A percentile compares a stretch with the other conserved stretches of the same genome.
Conservation (phyloP, 129 eudicot species). For the Ambrosia artemisiifolia region DNA sequence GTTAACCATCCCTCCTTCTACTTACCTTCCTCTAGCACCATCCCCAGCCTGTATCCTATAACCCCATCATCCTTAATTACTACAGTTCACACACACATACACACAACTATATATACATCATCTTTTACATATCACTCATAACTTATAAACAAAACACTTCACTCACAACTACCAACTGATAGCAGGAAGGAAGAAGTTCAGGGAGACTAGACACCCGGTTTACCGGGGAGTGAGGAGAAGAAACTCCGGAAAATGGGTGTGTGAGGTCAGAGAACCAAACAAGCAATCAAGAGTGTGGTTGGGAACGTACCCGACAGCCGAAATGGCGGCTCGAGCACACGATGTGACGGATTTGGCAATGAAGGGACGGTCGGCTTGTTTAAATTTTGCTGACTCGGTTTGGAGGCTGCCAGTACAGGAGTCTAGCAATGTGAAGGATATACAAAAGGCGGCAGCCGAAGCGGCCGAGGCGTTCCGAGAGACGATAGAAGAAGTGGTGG, state of each 20-base stretch:
- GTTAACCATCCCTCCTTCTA: too few relatives aligned
- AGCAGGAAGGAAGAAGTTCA: constrained; percentile 67
- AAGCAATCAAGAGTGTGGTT: constrained; percentile 66
- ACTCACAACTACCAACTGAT: too few relatives aligned
- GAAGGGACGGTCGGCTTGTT: constrained; percentile 63
- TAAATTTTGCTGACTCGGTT: constrained; percentile 69
- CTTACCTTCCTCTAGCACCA: too few relatives aligned
- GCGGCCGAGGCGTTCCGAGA: constrained; percentile 67
- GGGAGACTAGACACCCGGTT: constrained; percentile 76
- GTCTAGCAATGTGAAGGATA: constrained; percentile 48
- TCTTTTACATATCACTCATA: too few relatives aligned
- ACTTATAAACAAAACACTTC: too few relatives aligned
- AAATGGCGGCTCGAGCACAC: constrained; percentile 88
- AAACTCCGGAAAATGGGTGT: constrained; percentile 72
- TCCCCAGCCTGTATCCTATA: too few relatives aligned
- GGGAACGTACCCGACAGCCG: constrained; percentile 58
- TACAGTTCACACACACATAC: too few relatives aligned
- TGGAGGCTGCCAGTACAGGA: constrained; percentile 63
- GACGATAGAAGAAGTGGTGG: background rate
- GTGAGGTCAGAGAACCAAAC: constrained; percentile 70
- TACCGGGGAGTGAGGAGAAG: constrained; percentile 65
- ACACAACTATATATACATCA: too few relatives aligned
- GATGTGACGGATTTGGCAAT: constrained; percentile 72
- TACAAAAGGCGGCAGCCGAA: constrained; percentile 63
- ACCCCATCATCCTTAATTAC: too few relatives aligned